Evolutionary conservation across 305 asterid genomes (phyloP).

Genomic region (Rubia balearica): DNA sequence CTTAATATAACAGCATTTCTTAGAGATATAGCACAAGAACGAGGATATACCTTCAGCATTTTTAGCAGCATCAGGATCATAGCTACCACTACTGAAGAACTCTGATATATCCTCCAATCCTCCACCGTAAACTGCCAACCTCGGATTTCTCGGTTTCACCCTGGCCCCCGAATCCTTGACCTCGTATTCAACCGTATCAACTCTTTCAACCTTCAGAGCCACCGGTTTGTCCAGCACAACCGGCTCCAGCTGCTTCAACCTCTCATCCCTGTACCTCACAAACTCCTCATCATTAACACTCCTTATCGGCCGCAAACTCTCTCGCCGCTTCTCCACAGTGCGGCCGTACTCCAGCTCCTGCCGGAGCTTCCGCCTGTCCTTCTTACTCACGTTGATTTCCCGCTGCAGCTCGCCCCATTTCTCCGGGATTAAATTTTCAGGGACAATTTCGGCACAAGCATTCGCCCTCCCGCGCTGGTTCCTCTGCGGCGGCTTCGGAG

Average conservation of each 20-base stretch:
- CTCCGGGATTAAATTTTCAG: constrained; percentile 82
- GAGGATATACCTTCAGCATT: constrained; percentile 42
- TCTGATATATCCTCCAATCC: constrained; percentile 78
- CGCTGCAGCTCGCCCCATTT: constrained; percentile 59
- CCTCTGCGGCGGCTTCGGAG: background rate
- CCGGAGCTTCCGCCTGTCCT: constrained; percentile 69
- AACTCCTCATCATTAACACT: constrained; percentile 29
- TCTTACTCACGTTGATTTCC: constrained; percentile 69
- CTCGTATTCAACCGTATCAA: constrained; percentile 18
- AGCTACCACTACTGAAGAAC: constrained; percentile 49
- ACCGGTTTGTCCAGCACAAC: constrained; percentile 62
- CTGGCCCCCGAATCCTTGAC: constrained; percentile 30
- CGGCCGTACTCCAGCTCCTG: constrained; percentile 56
- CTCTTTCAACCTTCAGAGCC: constrained; percentile 15
- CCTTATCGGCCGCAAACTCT: constrained; percentile 44
- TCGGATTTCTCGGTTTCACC: constrained; percentile 74
- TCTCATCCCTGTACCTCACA: constrained; percentile 44
- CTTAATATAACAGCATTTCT: background rate
- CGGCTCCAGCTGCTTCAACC: constrained; percentile 59
- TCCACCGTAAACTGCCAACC: constrained; percentile 73
- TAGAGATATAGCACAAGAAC: background rate
- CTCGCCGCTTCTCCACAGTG: constrained; percentile 52
- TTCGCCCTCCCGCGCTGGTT: constrained; percentile 14
- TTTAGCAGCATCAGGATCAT: constrained; percentile 37
- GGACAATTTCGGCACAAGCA: constrained; percentile 22